These are phyloP conservation scores for Solanum sejunctum DNA, from an alignment of 257 asterid genomes.

Conservation along the genomic window DNA sequence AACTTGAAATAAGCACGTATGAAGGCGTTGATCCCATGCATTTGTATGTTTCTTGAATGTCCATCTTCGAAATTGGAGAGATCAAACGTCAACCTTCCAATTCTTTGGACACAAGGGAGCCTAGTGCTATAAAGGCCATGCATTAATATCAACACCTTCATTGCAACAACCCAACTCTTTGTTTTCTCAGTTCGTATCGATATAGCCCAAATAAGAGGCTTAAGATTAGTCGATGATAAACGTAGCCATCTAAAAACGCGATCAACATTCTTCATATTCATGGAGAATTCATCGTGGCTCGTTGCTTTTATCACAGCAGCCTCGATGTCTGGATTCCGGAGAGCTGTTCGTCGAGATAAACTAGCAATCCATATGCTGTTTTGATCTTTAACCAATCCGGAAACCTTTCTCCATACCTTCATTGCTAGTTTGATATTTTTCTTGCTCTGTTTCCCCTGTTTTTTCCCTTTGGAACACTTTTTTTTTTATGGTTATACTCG, in stretches of 20 bases:
- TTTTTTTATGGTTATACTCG: neutral
- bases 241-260: conserved; percentile 57
- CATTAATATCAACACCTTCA: conserved; percentile 53
- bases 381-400: conserved; percentile 55
- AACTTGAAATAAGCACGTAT: conserved; percentile 54
- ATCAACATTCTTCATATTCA: conserved; percentile 33
- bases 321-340: conserved; percentile 77
- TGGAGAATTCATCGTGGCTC: conserved; percentile 33
- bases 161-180: conserved; percentile 53
- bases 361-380: conserved; percentile 59
- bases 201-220: conserved; percentile 54
- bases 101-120: conserved; percentile 18
- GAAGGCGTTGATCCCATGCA: conserved; percentile 43
- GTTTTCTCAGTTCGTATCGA: conserved; percentile 45
- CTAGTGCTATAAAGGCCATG: conserved; percentile 36
- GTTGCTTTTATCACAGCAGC: conserved; percentile 74
- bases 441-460: neutral
- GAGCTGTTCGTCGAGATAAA: conserved; percentile 37
- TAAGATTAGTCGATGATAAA: conserved; percentile 44
- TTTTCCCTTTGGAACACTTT: neutral
- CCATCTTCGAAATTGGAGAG: conserved; percentile 51
- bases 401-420: conserved; percentile 77
- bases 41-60: conserved; percentile 6
- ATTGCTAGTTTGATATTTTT: conserved; percentile 4
- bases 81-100: conserved; percentile 74